Evolutionary conservation across 2,329 filamentous ascomycete genomes (phyloP).

Genomic region (Cordyceps fumosorosea): DNA sequence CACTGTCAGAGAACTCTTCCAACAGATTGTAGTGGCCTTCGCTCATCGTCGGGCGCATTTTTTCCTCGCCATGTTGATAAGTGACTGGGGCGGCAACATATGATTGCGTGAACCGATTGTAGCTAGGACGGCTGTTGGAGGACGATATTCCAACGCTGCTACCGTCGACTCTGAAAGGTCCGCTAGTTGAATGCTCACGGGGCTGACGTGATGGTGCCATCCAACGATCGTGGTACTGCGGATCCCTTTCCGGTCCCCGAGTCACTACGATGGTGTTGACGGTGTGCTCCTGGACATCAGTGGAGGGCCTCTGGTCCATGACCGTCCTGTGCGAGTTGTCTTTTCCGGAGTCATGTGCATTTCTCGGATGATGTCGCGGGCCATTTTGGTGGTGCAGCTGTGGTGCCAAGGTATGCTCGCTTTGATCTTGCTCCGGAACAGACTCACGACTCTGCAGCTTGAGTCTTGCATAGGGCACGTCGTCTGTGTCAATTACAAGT

Average conservation of each 20-base stretch:
- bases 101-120: not conserved
- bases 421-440: not conserved
- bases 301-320: not conserved
- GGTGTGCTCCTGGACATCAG: not conserved
- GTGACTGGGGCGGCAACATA: not conserved
- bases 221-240: not conserved
- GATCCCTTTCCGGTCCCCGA: not conserved
- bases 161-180: not conserved
- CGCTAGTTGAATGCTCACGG: not conserved
- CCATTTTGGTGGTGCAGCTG: not conserved
- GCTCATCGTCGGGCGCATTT: constrained; percentile 1
- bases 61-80: not conserved
- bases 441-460: not conserved
- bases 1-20: not conserved
- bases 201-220: constrained; percentile 1
- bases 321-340: not conserved
- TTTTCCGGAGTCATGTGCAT: not conserved
- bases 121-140: not conserved
- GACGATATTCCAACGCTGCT: not conserved
- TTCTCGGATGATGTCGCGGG: not conserved
- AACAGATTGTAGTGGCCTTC: not conserved
- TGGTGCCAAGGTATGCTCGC: not conserved
- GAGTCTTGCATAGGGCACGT: constrained; percentile 38
- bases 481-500: constrained; percentile 58
- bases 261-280: not conserved